Evolutionary conservation across 2,329 filamentous ascomycete species (phyloP).

Genomic region (Coniochaeta sp.): DNA sequence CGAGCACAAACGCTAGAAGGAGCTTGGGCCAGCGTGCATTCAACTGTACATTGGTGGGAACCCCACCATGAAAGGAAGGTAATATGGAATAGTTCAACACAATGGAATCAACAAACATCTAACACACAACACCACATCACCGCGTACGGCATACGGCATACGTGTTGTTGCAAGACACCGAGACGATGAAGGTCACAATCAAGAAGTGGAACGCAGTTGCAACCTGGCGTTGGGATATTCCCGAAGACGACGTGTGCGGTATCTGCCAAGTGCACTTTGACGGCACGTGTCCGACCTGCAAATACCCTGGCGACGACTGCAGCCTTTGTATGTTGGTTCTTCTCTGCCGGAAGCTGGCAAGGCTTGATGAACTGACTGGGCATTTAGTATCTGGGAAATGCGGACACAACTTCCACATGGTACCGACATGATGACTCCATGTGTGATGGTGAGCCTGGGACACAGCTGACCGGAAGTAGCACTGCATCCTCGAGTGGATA

Average conservation of each 20-base stretch:
- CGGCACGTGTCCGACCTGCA: conserved; percentile 95
- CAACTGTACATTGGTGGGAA: background rate
- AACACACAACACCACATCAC: background rate
- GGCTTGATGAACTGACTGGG: conserved; percentile 4
- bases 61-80: too few species aligned
- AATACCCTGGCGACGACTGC: conserved; percentile 95
- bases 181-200: conserved; percentile 86
- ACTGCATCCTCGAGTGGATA: conserved; percentile 95
- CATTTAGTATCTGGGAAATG: conserved; percentile 83
- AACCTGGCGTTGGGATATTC: conserved; percentile 96
- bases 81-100: too few species aligned
- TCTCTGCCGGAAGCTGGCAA: background rate
- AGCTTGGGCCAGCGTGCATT: background rate
- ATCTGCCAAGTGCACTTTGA: conserved; percentile 98
- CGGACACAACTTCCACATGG: conserved; percentile 97
- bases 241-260: conserved; percentile 94
- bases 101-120: background rate
- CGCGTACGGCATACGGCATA: background rate
- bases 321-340: conserved; percentile 61
- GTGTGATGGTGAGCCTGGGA: background rate
- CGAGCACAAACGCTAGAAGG: background rate
- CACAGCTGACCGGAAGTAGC: conserved; percentile 40
- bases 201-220: conserved; percentile 90
- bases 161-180: conserved; percentile 7
- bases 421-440: conserved; percentile 24